These are phyloP conservation scores for Acacia crassicarpa DNA, from an alignment of 306 rosid genomes.

Conservation along the genomic window DNA sequence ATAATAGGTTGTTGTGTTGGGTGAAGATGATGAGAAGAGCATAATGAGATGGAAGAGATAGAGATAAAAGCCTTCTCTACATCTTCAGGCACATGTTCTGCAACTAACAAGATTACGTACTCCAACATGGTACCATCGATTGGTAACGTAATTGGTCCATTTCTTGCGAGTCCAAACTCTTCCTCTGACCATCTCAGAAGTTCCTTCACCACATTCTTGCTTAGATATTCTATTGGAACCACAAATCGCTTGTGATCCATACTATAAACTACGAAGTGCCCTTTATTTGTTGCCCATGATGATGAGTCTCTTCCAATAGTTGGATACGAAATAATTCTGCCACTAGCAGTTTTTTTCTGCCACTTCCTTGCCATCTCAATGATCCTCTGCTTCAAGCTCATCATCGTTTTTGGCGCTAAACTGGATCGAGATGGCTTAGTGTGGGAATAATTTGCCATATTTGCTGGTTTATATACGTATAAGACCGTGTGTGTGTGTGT, in stretches of 20 bases:
- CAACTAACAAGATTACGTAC: conserved; percentile 28
- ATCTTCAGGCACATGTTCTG: conserved; percentile 27
- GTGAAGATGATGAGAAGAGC: conserved; percentile 9
- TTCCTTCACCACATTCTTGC: conserved; percentile 33
- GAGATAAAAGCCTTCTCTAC: background rate
- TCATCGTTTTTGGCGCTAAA: conserved; percentile 1
- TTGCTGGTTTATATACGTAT: background rate
- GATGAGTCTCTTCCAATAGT: background rate
- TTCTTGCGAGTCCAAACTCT: conserved; percentile 30
- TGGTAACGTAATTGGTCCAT: conserved; percentile 35
- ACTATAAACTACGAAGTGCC: conserved; percentile 42
- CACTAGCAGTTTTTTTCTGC: conserved; percentile 30
- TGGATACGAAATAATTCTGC: conserved; percentile 39
- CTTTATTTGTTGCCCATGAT: conserved; percentile 18
- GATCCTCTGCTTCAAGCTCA: conserved; percentile 30
- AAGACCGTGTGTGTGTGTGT: background rate
- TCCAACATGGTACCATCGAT: conserved; percentile 38
- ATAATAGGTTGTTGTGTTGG: conserved; percentile 4
- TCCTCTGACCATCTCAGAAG: conserved; percentile 43
- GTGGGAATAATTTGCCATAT: background rate
- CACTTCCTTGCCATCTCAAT: conserved; percentile 42
- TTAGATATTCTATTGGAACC: conserved; percentile 37
- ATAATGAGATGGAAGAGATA: background rate
- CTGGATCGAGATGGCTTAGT: background rate
- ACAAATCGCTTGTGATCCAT: conserved; percentile 28